Percentiles rank a stretch among this genome's conserved stretches.
phyloP scores from a whole-genome alignment of 768 basidiomycete species.

The Boletus reticulatus region DNA sequence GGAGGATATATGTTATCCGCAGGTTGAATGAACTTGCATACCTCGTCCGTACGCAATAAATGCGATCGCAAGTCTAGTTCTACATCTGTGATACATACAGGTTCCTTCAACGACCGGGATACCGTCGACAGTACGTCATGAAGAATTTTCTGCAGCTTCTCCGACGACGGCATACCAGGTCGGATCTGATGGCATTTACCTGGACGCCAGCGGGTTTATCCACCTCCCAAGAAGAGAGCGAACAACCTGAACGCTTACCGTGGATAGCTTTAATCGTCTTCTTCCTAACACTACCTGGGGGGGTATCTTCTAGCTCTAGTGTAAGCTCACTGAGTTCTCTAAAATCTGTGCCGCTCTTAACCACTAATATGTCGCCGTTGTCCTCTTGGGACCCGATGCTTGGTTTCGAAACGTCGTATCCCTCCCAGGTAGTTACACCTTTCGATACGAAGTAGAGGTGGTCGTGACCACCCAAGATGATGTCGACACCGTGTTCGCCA shows the following conservation, averaged over 20 bases:
- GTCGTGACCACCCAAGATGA: slow-evolving; percentile 88
- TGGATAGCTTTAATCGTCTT: slow-evolving; percentile 61
- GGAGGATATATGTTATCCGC: not conserved
- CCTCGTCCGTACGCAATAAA: slow-evolving; percentile 73
- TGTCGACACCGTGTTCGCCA: slow-evolving; percentile 71
- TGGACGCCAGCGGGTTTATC: slow-evolving; percentile 19
- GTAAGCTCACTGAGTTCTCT: slow-evolving; percentile 77
- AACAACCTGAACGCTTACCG: slow-evolving; percentile 40
- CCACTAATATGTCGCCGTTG: slow-evolving; percentile 62
- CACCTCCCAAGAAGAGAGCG: not conserved
- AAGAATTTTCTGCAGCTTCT: slow-evolving; percentile 55
- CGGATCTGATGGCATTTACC: slow-evolving; percentile 67
- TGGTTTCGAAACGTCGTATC: slow-evolving; percentile 49
- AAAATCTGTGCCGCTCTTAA: slow-evolving; percentile 92
- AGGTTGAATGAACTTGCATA: slow-evolving; percentile 22
- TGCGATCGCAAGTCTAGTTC: slow-evolving; percentile 73
- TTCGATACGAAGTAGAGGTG: slow-evolving; percentile 76
- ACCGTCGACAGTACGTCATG: slow-evolving; percentile 66
- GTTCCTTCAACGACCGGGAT: slow-evolving; percentile 63
- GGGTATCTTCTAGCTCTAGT: slow-evolving; percentile 58
- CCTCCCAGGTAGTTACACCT: slow-evolving; percentile 66
- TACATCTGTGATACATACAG: slow-evolving; percentile 69
- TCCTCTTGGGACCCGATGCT: slow-evolving; percentile 73
- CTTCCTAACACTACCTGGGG: slow-evolving; percentile 59
- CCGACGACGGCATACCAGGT: slow-evolving; percentile 56